phyloP scores from a whole-genome alignment of 2,329 filamentous ascomycete species.

The Volutella citrinella region DNA sequence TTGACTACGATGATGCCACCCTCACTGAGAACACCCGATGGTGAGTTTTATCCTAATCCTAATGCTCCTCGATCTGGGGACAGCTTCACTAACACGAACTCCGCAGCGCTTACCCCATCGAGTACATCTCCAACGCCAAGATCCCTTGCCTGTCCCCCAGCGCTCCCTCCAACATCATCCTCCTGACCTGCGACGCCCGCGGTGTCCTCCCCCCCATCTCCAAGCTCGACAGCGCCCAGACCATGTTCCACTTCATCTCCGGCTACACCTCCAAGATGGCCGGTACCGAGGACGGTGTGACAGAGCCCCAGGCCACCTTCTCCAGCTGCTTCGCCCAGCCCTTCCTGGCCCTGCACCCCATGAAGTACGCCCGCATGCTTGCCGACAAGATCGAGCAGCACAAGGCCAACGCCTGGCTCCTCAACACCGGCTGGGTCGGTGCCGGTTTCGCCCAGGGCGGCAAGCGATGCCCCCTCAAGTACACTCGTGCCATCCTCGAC shows the following conservation, averaged over 20 bases:
- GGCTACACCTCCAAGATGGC: slow-evolving; percentile 99
- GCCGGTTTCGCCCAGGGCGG: slow-evolving; percentile 87
- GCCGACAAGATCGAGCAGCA: slow-evolving; percentile 96
- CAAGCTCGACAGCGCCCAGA: slow-evolving; percentile 90
- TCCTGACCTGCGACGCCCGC: slow-evolving; percentile 95
- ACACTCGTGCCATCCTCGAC: slow-evolving; percentile 97
- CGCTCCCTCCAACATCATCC: slow-evolving; percentile 96
- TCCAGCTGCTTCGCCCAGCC: slow-evolving; percentile 99
- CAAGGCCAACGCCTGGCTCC: slow-evolving; percentile 94
- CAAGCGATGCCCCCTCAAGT: slow-evolving; percentile 97
- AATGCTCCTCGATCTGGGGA: slow-evolving; percentile 8
- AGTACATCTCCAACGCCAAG: slow-evolving; percentile 99
- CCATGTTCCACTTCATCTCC: slow-evolving; percentile 99
- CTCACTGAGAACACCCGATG: slow-evolving; percentile 98
- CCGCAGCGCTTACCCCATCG: slow-evolving; percentile 83
- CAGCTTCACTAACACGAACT: too few species aligned
- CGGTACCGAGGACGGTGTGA: slow-evolving; percentile 94
- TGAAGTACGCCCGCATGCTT: slow-evolving; percentile 98
- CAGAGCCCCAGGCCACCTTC: slow-evolving; percentile 97
- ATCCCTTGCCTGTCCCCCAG: slow-evolving; percentile 86
- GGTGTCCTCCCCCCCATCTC: slow-evolving; percentile 97
- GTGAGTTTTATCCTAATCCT: slow-evolving; percentile 25
- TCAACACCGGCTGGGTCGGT: slow-evolving; percentile 98
- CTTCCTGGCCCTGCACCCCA: slow-evolving; percentile 97
- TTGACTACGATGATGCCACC: slow-evolving; percentile 94